Percentiles rank a stretch among this genome's conserved stretches.
phyloP scores from a whole-genome alignment of 768 basidiomycete genomes.

The Tricholoma sp. region DNA sequence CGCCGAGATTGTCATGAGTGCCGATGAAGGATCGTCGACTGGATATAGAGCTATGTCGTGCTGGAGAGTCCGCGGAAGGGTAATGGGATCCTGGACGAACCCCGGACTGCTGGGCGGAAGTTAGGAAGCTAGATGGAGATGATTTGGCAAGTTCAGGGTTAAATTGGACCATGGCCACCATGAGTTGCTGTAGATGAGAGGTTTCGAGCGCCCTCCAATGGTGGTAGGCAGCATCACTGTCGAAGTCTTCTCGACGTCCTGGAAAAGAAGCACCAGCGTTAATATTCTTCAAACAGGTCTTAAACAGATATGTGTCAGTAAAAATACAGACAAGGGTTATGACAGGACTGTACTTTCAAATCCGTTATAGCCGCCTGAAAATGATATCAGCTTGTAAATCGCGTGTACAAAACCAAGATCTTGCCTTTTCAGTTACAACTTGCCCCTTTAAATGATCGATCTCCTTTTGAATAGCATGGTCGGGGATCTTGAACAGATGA shows the following conservation, averaged over 20 bases:
- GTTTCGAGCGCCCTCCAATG: conserved; percentile 83
- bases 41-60: conserved; percentile 58
- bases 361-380: conserved; percentile 77
- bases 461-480: conserved; percentile 65
- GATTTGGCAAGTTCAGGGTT: conserved; percentile 87
- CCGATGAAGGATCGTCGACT: conserved; percentile 58
- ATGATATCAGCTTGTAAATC: background rate
- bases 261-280: conserved; percentile 81
- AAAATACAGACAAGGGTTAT: conserved; percentile 9
- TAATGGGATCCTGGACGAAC: conserved; percentile 58
- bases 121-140: conserved; percentile 50
- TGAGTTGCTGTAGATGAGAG: conserved; percentile 79
- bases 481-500: conserved; percentile 68
- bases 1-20: conserved; percentile 33
- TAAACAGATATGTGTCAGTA: conserved; percentile 6
- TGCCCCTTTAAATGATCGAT: conserved; percentile 58
- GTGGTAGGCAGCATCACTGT: conserved; percentile 75
- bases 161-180: conserved; percentile 79
- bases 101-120: conserved; percentile 40
- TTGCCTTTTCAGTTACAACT: conserved; percentile 70
- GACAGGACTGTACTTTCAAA: conserved; percentile 58
- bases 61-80: conserved; percentile 34
- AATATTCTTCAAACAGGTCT: conserved; percentile 92
- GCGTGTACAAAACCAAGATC: conserved; percentile 5
- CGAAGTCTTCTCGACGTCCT: conserved; percentile 83